Conservation (phyloP, 306 rosid species). For the Coriaria nepalensis region DNA sequence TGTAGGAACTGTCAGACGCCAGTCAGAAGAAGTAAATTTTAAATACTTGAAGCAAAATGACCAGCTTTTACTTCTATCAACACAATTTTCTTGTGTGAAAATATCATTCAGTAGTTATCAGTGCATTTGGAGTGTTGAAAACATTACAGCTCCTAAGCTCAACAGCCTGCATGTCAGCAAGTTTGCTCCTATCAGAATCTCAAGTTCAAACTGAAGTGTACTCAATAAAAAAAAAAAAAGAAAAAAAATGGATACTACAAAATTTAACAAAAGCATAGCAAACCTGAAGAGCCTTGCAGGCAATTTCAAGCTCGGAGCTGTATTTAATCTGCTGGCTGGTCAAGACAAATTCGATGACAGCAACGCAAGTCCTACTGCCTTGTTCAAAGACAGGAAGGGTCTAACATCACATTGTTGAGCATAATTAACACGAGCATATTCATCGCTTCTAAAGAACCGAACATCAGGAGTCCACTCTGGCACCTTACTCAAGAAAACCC, state of each 20-base stretch:
- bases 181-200: not conserved
- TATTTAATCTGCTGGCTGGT: constrained; percentile 62
- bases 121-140: constrained; percentile 44
- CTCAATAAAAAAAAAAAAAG: not conserved
- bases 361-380: constrained; percentile 59
- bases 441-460: constrained; percentile 61
- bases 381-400: constrained; percentile 80
- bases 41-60: constrained; percentile 18
- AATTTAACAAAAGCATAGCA: constrained; percentile 1
- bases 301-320: constrained; percentile 75
- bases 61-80: constrained; percentile 8
- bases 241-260: constrained; percentile 1
- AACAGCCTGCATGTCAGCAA: constrained; percentile 53
- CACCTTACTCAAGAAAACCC: constrained; percentile 63
- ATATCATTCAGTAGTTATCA: constrained; percentile 33
- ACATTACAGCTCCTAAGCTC: constrained; percentile 65
- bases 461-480: constrained; percentile 96
- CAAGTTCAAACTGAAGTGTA: not conserved
- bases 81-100: constrained; percentile 1
- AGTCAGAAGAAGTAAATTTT: too few species aligned
- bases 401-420: constrained; percentile 72
- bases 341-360: constrained; percentile 79
- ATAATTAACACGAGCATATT: constrained; percentile 60
- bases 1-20: too few species aligned
- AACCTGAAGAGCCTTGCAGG: constrained; percentile 96